Conservation (phyloP, 2,329 filamentous ascomycete genomes). For the Harringtonia lauricola region DNA sequence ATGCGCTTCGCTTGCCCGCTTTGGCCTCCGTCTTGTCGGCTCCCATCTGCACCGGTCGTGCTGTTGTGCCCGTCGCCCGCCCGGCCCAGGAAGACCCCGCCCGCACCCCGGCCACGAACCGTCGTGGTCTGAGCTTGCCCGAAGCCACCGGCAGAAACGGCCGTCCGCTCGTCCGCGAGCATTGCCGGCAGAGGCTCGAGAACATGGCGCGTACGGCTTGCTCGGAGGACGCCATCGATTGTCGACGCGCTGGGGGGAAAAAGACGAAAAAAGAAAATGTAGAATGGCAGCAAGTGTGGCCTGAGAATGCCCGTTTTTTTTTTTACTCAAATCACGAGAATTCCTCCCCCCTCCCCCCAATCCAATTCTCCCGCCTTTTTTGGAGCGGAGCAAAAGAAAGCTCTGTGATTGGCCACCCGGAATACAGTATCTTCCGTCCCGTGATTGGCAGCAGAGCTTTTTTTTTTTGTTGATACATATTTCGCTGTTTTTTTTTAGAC, state of each 20-base stretch:
- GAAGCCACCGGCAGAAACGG: too few relatives aligned
- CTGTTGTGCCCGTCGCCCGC: not conserved
- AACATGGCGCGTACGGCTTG: slow-evolving; percentile 14
- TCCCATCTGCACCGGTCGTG: not conserved
- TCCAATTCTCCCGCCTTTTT: not conserved
- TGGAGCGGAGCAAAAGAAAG: slow-evolving; percentile 3
- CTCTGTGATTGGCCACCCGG: slow-evolving; percentile 9
- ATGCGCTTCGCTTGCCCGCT: not conserved
- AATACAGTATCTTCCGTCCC: slow-evolving; percentile 10
- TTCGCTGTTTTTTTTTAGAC: not conserved
- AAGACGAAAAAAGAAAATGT: too few relatives aligned
- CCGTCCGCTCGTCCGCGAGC: slow-evolving; percentile 2
- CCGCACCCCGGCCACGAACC: not conserved
- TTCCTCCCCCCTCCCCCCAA: not conserved
- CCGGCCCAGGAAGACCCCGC: not conserved
- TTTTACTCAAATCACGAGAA: not conserved
- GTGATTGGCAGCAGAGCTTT: not conserved
- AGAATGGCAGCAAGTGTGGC: too few relatives aligned
- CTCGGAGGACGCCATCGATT: slow-evolving; percentile 10
- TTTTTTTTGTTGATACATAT: slow-evolving; percentile 5
- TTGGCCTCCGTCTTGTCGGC: not conserved
- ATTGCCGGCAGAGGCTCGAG: slow-evolving; percentile 14
- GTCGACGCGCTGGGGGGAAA: too few relatives aligned
- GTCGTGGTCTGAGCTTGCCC: not conserved
- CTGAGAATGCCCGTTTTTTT: not conserved